These are phyloP conservation scores for Purshia tridentata DNA, from an alignment of 306 rosid genomes.

Conservation along the genomic window DNA sequence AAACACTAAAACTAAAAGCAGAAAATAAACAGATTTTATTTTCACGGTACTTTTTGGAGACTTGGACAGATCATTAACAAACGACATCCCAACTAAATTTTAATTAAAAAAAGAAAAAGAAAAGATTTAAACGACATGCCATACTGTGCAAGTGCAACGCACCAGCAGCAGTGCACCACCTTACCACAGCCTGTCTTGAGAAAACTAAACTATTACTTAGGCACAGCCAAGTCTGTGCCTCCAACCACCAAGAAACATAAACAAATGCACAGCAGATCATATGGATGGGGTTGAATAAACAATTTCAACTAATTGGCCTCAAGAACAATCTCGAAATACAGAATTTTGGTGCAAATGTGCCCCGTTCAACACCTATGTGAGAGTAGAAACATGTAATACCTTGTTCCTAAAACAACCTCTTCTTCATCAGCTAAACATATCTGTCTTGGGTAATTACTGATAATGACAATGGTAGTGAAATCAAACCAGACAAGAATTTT, in stretches of 20 bases:
- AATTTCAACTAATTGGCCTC: slow-evolving; percentile 2
- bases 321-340: slow-evolving; percentile 3
- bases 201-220: too few relatives aligned
- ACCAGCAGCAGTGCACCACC: too few relatives aligned
- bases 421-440: slow-evolving; percentile 18
- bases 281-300: not conserved
- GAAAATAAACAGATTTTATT: too few relatives aligned
- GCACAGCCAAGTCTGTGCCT: too few relatives aligned
- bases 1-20: too few relatives aligned
- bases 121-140: not conserved
- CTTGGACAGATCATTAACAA: not conserved
- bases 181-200: slow-evolving; percentile 11
- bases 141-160: slow-evolving; percentile 8
- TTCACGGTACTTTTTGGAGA: too few relatives aligned
- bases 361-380: slow-evolving; percentile 6
- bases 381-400: not conserved
- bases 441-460: not conserved
- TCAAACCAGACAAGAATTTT: slow-evolving; percentile 15
- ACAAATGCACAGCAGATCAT: not conserved
- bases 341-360: slow-evolving; percentile 6
- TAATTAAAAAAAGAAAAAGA: not conserved
- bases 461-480: slow-evolving; percentile 10
- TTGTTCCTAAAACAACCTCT: slow-evolving; percentile 25
- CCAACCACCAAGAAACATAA: not conserved
- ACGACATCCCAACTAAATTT: not conserved